These are phyloP conservation scores for Yamadazyma olivae DNA, from an alignment of 805 yeast genomes.

Conservation along the genomic window DNA sequence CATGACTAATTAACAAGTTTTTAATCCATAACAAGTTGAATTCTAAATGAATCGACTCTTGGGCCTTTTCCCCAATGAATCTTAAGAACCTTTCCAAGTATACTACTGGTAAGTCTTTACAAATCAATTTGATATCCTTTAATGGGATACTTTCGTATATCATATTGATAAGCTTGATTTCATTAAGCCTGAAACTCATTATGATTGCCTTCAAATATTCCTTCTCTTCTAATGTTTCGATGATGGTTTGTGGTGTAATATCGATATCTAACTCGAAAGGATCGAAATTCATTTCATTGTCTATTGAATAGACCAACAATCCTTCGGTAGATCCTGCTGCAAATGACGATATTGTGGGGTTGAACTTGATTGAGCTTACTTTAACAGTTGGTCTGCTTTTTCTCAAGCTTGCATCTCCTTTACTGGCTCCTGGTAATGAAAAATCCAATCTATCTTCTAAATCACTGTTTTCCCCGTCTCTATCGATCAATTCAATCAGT, in stretches of 20 bases:
- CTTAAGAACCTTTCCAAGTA: slow-evolving; percentile 66
- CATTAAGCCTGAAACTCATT: slow-evolving; percentile 93
- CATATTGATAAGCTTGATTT: slow-evolving; percentile 63
- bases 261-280: slow-evolving; percentile 94
- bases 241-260: slow-evolving; percentile 76
- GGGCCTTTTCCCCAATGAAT: slow-evolving; percentile 65
- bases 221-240: slow-evolving; percentile 55
- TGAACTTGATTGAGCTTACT: slow-evolving; percentile 72
- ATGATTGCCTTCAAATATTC: slow-evolving; percentile 76
- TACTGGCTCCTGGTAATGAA: slow-evolving; percentile 80
- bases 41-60: slow-evolving; percentile 80
- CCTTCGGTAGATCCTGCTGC: slow-evolving; percentile 98
- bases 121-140: slow-evolving; percentile 65
- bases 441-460: slow-evolving; percentile 75
- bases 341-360: slow-evolving; percentile 88
- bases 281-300: slow-evolving; percentile 74
- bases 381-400: slow-evolving; percentile 78
- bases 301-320: slow-evolving; percentile 74
- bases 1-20: slow-evolving; percentile 66
- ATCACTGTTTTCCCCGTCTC: slow-evolving; percentile 83
- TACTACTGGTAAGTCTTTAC: slow-evolving; percentile 69
- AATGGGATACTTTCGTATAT: slow-evolving; percentile 73
- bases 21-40: slow-evolving; percentile 81
- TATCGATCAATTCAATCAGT: slow-evolving; percentile 63
- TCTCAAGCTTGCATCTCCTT: slow-evolving; percentile 74